These are phyloP conservation scores for Fraxinus sp. DNA, from an alignment of 305 asterid genomes.

Conservation along the genomic window DNA sequence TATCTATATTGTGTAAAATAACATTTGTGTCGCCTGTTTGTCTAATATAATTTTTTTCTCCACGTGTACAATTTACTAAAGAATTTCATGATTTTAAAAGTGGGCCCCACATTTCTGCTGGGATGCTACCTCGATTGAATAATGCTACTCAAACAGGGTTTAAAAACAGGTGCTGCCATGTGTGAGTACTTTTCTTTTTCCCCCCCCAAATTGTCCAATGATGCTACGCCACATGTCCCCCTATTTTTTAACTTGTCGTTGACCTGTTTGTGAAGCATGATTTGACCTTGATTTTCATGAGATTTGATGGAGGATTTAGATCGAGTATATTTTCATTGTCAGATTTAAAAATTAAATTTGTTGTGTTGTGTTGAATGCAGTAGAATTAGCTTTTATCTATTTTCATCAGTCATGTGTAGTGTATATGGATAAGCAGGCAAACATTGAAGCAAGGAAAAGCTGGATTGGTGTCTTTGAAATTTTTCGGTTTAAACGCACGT, in stretches of 20 bases:
- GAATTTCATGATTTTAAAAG: not conserved
- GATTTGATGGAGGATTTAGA: not conserved
- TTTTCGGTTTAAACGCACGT: not conserved
- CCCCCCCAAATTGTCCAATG: too few species aligned
- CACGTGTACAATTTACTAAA: not conserved
- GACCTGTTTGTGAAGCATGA: too few species aligned
- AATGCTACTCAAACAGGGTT: too few species aligned
- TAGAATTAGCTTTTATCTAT: not conserved
- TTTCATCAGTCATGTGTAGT: not conserved
- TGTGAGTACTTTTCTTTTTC: too few species aligned
- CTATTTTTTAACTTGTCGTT: too few species aligned
- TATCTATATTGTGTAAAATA: not conserved
- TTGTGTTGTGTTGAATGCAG: not conserved
- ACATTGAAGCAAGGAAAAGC: constrained; percentile 8
- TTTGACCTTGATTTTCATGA: not conserved
- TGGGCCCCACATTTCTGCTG: not conserved
- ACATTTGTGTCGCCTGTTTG: not conserved
- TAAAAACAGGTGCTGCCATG: too few species aligned
- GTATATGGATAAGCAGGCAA: not conserved
- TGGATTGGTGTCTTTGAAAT: not conserved
- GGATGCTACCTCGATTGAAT: not conserved
- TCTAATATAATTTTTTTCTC: not conserved
- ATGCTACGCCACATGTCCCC: too few species aligned
- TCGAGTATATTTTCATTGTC: too few species aligned
- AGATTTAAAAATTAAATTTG: not conserved